A percentile compares a stretch with the other conserved stretches of the same genome.
Evolutionary conservation across 805 yeast species (phyloP).

Genomic region (Sugiyamaella boreocaroliniensis): DNA sequence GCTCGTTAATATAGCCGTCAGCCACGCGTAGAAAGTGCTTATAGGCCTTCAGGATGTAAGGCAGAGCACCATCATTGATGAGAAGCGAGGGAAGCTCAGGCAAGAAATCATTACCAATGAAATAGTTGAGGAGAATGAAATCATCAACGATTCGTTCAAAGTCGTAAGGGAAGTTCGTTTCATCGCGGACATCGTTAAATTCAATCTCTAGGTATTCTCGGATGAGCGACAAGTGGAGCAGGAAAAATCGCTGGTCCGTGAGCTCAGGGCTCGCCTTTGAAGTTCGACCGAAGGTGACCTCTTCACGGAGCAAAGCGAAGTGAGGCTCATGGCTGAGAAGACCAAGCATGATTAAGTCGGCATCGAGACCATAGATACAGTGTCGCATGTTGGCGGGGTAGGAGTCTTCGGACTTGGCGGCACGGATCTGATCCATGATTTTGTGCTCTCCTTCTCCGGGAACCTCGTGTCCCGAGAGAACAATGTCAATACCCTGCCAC

Average conservation of each 20-base stretch:
- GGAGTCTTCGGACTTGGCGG: conserved; percentile 62
- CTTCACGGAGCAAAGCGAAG: conserved; percentile 89
- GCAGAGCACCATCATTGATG: conserved; percentile 93
- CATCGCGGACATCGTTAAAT: conserved; percentile 61
- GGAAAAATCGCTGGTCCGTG: conserved; percentile 70
- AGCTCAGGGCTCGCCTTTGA: conserved; percentile 38
- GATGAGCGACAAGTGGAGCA: conserved; percentile 78
- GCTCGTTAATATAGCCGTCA: conserved; percentile 80
- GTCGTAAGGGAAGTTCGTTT: conserved; percentile 57
- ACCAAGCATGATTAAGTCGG: conserved; percentile 92
- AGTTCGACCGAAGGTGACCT: conserved; percentile 74
- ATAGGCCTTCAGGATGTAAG: conserved; percentile 82
- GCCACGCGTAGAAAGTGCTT: conserved; percentile 65
- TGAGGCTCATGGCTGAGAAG: conserved; percentile 93
- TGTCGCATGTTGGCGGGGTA: conserved; percentile 81
- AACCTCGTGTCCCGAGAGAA: conserved; percentile 89
- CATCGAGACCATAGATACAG: conserved; percentile 93
- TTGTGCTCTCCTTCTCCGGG: conserved; percentile 99
- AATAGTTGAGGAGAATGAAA: conserved; percentile 83
- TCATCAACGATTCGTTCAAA: conserved; percentile 91
- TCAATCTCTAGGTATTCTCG: conserved; percentile 90
- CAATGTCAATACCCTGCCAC: conserved; percentile 73
- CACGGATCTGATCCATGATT: conserved; percentile 86
- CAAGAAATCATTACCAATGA: conserved; percentile 95
- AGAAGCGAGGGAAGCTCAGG: conserved; percentile 94